Evolutionary conservation across 345 rosid species (phyloP).

Genomic region (Citrus reticulata): DNA sequence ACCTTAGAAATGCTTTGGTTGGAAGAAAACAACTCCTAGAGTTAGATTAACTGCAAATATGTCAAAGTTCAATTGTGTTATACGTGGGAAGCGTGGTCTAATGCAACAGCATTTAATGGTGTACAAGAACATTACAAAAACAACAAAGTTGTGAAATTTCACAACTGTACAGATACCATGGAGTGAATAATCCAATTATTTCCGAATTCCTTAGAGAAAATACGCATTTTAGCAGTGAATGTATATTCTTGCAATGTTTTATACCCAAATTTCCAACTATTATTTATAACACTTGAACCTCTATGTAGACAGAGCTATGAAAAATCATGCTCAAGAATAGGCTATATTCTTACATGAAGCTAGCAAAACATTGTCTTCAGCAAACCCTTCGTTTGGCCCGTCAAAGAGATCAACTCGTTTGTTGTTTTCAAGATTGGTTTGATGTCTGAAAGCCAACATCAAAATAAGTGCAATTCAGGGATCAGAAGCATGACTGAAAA

Average conservation of each 20-base stretch:
- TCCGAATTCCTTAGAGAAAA: no score
- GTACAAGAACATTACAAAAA: not conserved
- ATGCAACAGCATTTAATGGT: not conserved
- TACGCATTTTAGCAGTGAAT: no score
- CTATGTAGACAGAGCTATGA: not conserved
- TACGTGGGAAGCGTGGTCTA: not conserved
- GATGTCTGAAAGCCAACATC: constrained; percentile 45
- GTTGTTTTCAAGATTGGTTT: constrained; percentile 73
- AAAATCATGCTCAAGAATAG: constrained; percentile 3
- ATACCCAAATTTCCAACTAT: not conserved
- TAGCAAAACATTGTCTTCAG: constrained; percentile 77
- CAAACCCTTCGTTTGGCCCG: constrained; percentile 72
- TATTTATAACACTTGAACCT: not conserved
- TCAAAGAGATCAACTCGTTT: constrained; percentile 91
- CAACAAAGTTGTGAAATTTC: not conserved
- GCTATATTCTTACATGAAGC: constrained; percentile 67
- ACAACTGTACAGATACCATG: not conserved
- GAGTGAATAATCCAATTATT: no score
- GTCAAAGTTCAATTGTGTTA: not conserved
- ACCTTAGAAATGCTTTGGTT: constrained; percentile 12
- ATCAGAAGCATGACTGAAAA: not conserved
- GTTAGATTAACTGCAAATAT: not conserved
- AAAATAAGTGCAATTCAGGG: constrained; percentile 14
- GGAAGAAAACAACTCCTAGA: not conserved
- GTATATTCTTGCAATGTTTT: not conserved